phyloP scores from a whole-genome alignment of 2,329 filamentous ascomycete genomes.

The Hypomyces perniciosus region DNA sequence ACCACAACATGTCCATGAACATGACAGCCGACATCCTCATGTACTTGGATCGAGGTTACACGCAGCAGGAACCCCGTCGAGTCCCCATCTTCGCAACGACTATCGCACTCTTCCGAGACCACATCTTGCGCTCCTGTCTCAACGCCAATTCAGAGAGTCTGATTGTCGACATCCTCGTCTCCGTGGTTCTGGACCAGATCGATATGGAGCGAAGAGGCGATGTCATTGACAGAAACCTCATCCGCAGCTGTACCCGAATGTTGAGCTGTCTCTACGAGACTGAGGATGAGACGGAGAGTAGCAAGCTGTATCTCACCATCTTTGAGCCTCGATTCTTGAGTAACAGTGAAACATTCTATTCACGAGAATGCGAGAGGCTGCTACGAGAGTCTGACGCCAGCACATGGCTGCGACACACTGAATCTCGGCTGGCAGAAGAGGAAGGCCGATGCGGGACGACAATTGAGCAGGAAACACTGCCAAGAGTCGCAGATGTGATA shows the following conservation, averaged over 20 bases:
- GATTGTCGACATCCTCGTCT: conserved; percentile 71
- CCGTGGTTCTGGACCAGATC: conserved; percentile 83
- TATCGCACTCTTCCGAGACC: conserved; percentile 82
- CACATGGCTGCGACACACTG: conserved; percentile 72
- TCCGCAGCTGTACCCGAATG: conserved; percentile 84
- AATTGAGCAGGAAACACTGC: conserved; percentile 64
- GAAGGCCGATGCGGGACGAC: conserved; percentile 76
- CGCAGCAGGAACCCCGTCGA: conserved; percentile 56
- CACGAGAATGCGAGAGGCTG: conserved; percentile 64
- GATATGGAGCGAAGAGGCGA: conserved; percentile 89
- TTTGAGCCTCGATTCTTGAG: conserved; percentile 77
- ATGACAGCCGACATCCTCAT: conserved; percentile 96
- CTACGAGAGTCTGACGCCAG: conserved; percentile 74
- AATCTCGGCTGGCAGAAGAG: conserved; percentile 72
- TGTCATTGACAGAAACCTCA: conserved; percentile 73
- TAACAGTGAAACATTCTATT: conserved; percentile 69
- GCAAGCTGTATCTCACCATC: conserved; percentile 74
- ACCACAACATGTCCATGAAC: conserved; percentile 88
- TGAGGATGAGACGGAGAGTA: conserved; percentile 66
- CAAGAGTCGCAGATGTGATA: conserved; percentile 69
- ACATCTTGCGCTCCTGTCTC: conserved; percentile 63
- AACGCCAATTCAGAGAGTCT: conserved; percentile 38
- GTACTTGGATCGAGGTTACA: conserved; percentile 90
- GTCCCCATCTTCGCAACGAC: conserved; percentile 78
- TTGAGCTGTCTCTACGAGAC: conserved; percentile 82